A percentile compares a stretch with the other conserved stretches of the same genome.
These are phyloP conservation scores for Volvox carteri DNA, from an alignment of 163 green algal species.

Conservation along the genomic window DNA sequence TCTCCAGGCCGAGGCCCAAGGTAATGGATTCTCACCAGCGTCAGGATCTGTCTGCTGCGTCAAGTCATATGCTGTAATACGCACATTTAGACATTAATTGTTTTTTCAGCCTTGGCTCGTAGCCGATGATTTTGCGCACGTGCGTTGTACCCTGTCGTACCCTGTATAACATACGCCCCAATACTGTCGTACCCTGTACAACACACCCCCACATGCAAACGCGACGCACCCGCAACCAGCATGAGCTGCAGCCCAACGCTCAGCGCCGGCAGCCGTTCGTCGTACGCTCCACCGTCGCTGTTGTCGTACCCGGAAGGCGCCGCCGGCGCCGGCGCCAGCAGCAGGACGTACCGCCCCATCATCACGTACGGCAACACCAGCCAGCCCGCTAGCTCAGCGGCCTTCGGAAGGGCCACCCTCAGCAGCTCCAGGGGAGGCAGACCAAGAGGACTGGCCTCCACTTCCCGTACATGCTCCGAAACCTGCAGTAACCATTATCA, in stretches of 20 bases:
- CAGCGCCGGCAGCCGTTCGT: not conserved
- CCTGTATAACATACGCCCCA: too few species aligned
- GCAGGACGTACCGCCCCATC: constrained; percentile 10
- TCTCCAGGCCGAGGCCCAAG: too few species aligned
- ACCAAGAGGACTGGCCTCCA: constrained; percentile 22
- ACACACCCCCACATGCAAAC: not conserved
- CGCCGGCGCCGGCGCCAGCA: constrained; percentile 7
- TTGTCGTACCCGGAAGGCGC: not conserved
- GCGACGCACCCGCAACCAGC: constrained; percentile 2
- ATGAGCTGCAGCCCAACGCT: constrained; percentile 12
- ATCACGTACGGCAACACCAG: constrained; percentile 29
- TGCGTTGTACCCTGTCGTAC: too few species aligned
- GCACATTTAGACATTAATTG: too few species aligned
- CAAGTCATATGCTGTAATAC: too few species aligned
- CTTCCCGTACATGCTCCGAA: constrained; percentile 35
- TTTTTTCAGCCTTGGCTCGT: too few species aligned
- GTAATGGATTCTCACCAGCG: too few species aligned
- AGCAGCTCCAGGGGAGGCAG: constrained; percentile 14
- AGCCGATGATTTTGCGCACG: too few species aligned
- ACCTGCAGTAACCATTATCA: too few species aligned
- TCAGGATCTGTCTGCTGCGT: too few species aligned
- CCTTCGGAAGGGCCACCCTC: not conserved
- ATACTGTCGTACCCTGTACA: not conserved
- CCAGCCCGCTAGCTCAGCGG: not conserved
- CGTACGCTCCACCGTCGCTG: not conserved